These are phyloP conservation scores for Amylostereum chailletii DNA, from an alignment of 1,284 basidiomycete genomes.

Conservation along the genomic window DNA sequence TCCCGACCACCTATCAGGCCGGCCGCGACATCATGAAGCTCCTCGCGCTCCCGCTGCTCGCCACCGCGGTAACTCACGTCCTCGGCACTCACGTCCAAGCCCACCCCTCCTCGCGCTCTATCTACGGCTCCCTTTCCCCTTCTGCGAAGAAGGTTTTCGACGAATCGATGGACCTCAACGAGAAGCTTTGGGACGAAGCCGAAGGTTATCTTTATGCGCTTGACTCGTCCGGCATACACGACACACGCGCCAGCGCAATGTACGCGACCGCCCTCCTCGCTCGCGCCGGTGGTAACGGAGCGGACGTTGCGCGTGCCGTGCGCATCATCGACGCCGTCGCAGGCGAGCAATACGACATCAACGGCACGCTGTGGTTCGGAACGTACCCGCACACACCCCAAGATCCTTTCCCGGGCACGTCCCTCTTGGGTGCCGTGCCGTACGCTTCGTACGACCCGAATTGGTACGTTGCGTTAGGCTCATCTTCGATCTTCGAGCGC, in stretches of 20 bases:
- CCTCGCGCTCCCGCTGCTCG: no score
- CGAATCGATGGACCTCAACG: not conserved
- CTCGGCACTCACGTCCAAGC: no score
- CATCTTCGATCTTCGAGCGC: not conserved
- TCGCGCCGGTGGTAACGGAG: not conserved
- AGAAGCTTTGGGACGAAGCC: not conserved
- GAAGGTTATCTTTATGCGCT: not conserved
- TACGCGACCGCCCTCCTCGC: conserved; percentile 2
- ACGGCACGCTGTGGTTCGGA: conserved; percentile 3
- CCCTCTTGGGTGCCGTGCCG: not conserved
- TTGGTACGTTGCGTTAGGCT: not conserved
- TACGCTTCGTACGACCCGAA: conserved; percentile 6
- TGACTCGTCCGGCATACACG: conserved; percentile 1
- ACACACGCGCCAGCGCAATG: conserved; percentile 4
- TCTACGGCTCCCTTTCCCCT: not conserved
- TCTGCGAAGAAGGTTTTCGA: not conserved
- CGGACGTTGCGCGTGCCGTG: conserved; percentile 2
- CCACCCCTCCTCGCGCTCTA: not conserved
- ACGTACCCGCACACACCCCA: conserved; percentile 6
- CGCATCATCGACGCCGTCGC: conserved; percentile 1
- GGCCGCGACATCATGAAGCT: no score
- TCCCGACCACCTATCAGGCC: no score
- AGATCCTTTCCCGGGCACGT: not conserved
- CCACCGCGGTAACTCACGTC: no score
- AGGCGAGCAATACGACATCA: not conserved